Percentiles rank a stretch among this genome's conserved stretches.
Conservation (phyloP, 371 early-diverging fungal species). For the Mortierella sp. region DNA sequence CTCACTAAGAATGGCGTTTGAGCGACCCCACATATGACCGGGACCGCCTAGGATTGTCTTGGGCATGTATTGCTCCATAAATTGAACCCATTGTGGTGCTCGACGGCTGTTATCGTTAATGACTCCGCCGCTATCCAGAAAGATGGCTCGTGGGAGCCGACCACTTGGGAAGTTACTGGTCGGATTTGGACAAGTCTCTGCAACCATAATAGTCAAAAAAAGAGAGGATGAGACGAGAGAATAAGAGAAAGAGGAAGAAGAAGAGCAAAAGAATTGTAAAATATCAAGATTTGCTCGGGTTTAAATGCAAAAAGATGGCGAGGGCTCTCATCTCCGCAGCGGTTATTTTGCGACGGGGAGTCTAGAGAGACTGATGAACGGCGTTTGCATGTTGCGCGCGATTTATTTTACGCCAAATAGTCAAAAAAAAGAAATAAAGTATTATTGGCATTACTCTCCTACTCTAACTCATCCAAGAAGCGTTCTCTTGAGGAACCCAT, state of each 20-base stretch:
- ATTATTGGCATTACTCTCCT: background rate
- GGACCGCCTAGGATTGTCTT: conserved; percentile 28
- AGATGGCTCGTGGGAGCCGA: conserved; percentile 35
- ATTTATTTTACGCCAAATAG: no score
- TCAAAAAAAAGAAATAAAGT: background rate
- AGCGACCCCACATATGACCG: conserved; percentile 24
- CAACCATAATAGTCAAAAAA: background rate
- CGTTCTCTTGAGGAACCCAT: conserved; percentile 65
- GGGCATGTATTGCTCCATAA: conserved; percentile 30
- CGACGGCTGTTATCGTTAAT: conserved; percentile 43
- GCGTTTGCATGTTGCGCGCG: background rate
- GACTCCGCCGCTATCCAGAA: conserved; percentile 54
- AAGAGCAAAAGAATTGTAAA: no score
- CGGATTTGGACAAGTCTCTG: background rate
- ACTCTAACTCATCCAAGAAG: conserved; percentile 66
- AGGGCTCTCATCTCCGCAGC: no score
- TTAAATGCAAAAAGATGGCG: no score
- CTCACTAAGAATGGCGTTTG: conserved; percentile 18
- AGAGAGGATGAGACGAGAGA: background rate
- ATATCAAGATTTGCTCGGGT: no score
- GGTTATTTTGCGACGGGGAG: no score
- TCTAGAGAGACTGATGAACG: no score
- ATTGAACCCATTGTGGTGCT: conserved; percentile 37
- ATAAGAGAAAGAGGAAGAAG: no score
- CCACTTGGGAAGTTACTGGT: conserved; percentile 6